phyloP scores from a whole-genome alignment of 805 yeast genomes.

The Starmerella sirachaensis region DNA sequence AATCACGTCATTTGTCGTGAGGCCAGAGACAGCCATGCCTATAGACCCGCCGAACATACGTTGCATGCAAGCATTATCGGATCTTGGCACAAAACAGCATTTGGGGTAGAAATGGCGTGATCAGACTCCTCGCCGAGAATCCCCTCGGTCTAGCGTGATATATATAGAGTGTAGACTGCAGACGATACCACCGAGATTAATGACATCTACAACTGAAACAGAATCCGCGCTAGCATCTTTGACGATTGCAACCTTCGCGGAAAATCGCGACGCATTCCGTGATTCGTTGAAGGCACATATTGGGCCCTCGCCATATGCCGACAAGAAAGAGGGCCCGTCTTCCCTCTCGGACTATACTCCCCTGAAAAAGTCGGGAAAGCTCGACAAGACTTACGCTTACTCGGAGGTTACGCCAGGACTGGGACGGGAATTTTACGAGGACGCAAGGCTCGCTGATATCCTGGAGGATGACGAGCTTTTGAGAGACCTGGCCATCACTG shows the following conservation, averaged over 20 bases:
- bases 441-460: conserved; percentile 5
- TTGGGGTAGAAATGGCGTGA: too few species aligned
- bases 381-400: conserved; percentile 8
- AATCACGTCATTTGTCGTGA: too few species aligned
- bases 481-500: conserved; percentile 35
- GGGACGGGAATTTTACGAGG: conserved; percentile 8
- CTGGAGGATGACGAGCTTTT: conserved; percentile 14
- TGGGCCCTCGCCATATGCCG: conserved; percentile 10
- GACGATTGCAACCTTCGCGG: background rate
- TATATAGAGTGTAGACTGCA: too few species aligned
- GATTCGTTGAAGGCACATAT: background rate
- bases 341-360: background rate
- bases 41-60: too few species aligned
- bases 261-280: conserved; percentile 1
- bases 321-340: conserved; percentile 1
- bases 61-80: too few species aligned
- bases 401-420: conserved; percentile 11
- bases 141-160: too few species aligned
- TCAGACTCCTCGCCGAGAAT: too few species aligned
- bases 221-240: background rate
- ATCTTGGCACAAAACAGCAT: too few species aligned
- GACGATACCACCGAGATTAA: too few species aligned
- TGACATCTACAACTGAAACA: background rate
- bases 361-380: conserved; percentile 4
- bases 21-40: too few species aligned